Evolutionary conservation across 2,329 filamentous ascomycete genomes (phyloP), one percentile per base, ranked within the genome.

Genomic region (Fusarium metavorans): DNA sequence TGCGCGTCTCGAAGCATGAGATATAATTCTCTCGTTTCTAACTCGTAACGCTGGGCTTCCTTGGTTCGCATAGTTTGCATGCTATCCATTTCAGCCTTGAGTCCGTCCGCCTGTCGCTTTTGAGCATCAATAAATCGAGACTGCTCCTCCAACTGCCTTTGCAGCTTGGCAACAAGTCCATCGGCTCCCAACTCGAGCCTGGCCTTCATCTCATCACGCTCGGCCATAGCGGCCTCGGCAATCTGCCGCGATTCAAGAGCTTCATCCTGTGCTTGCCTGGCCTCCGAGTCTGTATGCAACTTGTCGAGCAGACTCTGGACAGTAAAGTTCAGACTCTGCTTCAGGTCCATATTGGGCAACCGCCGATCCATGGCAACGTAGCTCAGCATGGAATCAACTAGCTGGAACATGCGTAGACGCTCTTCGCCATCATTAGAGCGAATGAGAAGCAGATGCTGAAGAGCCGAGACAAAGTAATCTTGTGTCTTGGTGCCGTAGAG

Each of bases 321-420:
- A 0, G 96, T 98, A 80, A 98, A 98, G 82, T 97, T 98, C 75
- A 99, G 90, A 80, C 95, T 97, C 83, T 98, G 96, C 86, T 98
- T 98, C 69, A 99, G 90, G 82, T 99, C 97, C 92, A 98, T 96
- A 83, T 99, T 96, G 43, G 97, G 97, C 74, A 98, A 84, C 73
- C 97, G 90, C 80, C 97, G 91, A 83, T 99, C 97, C 96, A 99
- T 99, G 78, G 96, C 96, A 72, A 99, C 96, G 83, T 98, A 98
- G 83, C 95, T 98, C 75, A 99, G 91, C 95, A 98, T 98, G n/a
- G 94, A 93, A 84, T 99, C 97, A 32, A 98, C 95, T 32, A 99
- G 90, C 86, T 98, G 97, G 85, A 98, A 99, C 93, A 98, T 97
- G 58, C 95, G 92, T 71, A 98, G 85, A 16, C 95, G 92, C 83